phyloP scores from a whole-genome alignment of 2,329 filamentous ascomycete genomes.

The Hypoxylon sp. region DNA sequence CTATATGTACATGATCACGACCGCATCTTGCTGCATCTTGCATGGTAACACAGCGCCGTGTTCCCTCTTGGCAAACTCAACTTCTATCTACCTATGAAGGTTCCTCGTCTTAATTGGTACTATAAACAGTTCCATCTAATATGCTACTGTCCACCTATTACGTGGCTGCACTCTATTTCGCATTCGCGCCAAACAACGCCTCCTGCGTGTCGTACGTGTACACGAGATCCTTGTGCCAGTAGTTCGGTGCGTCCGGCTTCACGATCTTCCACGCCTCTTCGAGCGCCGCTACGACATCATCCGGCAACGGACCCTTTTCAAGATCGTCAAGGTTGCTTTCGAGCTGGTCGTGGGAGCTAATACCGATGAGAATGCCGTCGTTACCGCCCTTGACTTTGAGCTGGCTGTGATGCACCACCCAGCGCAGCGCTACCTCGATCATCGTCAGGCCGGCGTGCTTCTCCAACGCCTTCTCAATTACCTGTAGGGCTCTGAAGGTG shows the following conservation, averaged over 20 bases:
- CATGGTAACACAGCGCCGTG: conserved; percentile 23
- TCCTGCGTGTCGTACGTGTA: conserved; percentile 75
- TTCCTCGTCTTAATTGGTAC: neutral
- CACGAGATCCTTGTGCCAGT: conserved; percentile 71
- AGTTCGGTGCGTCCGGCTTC: conserved; percentile 67
- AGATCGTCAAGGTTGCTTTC: conserved; percentile 68
- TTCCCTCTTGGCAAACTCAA: too few relatives aligned
- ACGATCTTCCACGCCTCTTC: conserved; percentile 82
- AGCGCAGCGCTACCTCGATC: conserved; percentile 80
- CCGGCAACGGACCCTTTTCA: conserved; percentile 79
- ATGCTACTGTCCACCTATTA: neutral
- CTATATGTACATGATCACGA: conserved; percentile 20
- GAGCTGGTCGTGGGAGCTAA: conserved; percentile 69
- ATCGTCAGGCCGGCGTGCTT: conserved; percentile 74
- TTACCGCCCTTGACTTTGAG: conserved; percentile 65
- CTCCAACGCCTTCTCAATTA: conserved; percentile 75
- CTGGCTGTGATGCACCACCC: conserved; percentile 77
- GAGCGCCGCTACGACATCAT: conserved; percentile 79
- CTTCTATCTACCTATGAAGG: neutral
- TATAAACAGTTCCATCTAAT: neutral
- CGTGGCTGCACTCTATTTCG: conserved; percentile 51
- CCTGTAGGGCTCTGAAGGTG: conserved; percentile 71
- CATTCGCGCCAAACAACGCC: conserved; percentile 65
- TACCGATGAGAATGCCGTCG: conserved; percentile 71
- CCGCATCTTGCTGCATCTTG: too few relatives aligned